phyloP scores from a whole-genome alignment of 176 grass and related monocot genomes.

The Secale cereale region DNA sequence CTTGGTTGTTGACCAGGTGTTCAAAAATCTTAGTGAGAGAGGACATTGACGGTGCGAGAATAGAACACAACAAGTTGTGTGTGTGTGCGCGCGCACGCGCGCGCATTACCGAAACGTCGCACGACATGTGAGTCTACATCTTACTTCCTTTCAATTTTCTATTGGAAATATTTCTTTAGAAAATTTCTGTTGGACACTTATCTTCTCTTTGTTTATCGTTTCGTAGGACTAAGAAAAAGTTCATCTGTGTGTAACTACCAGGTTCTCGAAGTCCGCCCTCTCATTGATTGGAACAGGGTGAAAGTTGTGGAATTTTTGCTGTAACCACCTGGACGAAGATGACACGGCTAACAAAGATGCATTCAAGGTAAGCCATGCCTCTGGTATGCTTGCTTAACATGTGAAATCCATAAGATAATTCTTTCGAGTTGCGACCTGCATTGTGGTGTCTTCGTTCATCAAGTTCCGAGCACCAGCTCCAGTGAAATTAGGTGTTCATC shows the following conservation, averaged over 20 bases:
- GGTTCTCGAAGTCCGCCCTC: too few relatives aligned
- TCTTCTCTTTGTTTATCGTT: conserved; percentile 9
- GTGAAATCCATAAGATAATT: not conserved
- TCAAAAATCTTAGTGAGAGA: conserved; percentile 45
- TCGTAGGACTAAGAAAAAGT: too few relatives aligned
- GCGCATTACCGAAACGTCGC: conserved; percentile 79
- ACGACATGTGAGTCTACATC: conserved; percentile 44
- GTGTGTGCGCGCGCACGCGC: too few relatives aligned
- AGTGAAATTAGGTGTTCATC: too few relatives aligned
- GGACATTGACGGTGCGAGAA: conserved; percentile 60
- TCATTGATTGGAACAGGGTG: conserved; percentile 97
- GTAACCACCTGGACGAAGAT: conserved; percentile 68
- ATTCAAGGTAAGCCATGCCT: conserved; percentile 39
- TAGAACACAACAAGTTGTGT: conserved; percentile 95
- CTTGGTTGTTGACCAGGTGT: conserved; percentile 46
- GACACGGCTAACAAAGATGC: conserved; percentile 30
- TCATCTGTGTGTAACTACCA: too few relatives aligned
- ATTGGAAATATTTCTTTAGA: not conserved
- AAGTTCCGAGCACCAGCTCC: not conserved
- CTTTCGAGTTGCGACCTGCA: not conserved
- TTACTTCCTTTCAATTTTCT: conserved; percentile 8
- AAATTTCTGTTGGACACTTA: not conserved
- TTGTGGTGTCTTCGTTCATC: not conserved
- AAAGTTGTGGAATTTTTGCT: conserved; percentile 94
- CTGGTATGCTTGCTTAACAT: not conserved